These are phyloP conservation scores for Starmerella vitae DNA, from an alignment of 805 yeast genomes.

Conservation along the genomic window DNA sequence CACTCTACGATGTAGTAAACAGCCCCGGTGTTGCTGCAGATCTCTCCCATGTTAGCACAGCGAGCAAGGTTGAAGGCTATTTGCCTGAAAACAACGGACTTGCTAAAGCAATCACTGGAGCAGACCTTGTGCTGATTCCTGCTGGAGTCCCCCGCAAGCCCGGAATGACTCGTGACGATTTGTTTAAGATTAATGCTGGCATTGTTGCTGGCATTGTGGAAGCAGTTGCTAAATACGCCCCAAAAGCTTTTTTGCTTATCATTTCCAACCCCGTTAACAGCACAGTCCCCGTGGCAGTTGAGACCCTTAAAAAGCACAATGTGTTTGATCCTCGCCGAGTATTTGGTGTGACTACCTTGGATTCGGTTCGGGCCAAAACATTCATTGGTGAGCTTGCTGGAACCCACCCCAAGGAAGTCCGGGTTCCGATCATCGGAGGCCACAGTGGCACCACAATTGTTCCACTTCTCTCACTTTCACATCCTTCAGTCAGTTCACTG, in stretches of 20 bases:
- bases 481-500: constrained; percentile 29
- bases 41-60: constrained; percentile 67
- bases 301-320: constrained; percentile 54
- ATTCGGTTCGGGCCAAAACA: constrained; percentile 75
- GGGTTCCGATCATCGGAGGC: constrained; percentile 76
- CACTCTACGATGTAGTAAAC: constrained; percentile 74
- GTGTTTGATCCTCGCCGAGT: constrained; percentile 58
- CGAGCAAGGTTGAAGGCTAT: constrained; percentile 44
- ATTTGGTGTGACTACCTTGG: constrained; percentile 83
- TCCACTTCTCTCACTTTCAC: constrained; percentile 49
- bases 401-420: constrained; percentile 35
- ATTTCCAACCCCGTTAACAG: constrained; percentile 93
- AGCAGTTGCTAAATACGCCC: constrained; percentile 58
- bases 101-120: constrained; percentile 53
- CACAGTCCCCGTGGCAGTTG: constrained; percentile 79
- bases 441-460: constrained; percentile 93
- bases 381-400: constrained; percentile 49
- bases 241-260: constrained; percentile 63
- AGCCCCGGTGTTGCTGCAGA: constrained; percentile 84
- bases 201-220: constrained; percentile 62
- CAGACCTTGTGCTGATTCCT: constrained; percentile 80
- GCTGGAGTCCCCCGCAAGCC: constrained; percentile 93
- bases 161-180: constrained; percentile 86
- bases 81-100: constrained; percentile 53
- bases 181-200: constrained; percentile 70